Evolutionary conservation across 495 filamentous ascomycete genomes (phyloP).

Genomic region (Melanomma pulvis-pyrius): DNA sequence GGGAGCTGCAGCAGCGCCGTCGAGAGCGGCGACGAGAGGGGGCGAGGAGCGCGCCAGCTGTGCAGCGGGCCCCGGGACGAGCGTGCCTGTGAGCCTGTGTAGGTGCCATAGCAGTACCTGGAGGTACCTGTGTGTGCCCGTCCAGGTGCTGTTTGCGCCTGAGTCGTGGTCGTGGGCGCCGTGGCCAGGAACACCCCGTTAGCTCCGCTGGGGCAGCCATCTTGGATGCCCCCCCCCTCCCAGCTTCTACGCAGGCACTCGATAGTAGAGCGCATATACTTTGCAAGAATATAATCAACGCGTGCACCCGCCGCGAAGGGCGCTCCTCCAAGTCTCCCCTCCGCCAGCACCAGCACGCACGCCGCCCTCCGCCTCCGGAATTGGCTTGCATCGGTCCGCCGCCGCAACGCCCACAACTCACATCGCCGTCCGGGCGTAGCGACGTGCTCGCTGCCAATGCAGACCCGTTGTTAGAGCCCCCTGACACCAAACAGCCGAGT

Average conservation of each 20-base stretch:
- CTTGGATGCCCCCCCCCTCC: no score
- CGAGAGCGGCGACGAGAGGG: background rate
- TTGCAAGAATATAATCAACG: slow-evolving; percentile 3
- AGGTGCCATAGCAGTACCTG: no score
- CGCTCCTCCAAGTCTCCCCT: background rate
- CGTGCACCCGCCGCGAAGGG: background rate
- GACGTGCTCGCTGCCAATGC: background rate
- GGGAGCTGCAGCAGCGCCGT: slow-evolving; percentile 6
- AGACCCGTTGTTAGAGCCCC: slow-evolving; percentile 27
- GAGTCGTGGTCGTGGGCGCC: slow-evolving; percentile 2
- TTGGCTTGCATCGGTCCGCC: slow-evolving; percentile 3
- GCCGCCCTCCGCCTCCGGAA: background rate
- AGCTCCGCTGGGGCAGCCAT: no score
- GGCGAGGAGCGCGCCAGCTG: background rate
- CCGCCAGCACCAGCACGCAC: background rate
- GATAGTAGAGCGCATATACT: background rate
- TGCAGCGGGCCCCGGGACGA: no score
- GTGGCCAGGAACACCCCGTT: background rate
- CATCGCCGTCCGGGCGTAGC: background rate
- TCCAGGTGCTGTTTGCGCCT: background rate
- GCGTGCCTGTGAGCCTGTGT: no score
- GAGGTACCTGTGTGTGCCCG: no score
- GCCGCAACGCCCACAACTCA: background rate
- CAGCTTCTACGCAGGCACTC: background rate
- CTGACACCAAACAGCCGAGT: slow-evolving; percentile 11